A percentile compares a stretch with the other conserved stretches of the same genome.
Evolutionary conservation across 2,329 filamentous ascomycete species (phyloP).

Genomic region (Proliferodiscus dingleyae): DNA sequence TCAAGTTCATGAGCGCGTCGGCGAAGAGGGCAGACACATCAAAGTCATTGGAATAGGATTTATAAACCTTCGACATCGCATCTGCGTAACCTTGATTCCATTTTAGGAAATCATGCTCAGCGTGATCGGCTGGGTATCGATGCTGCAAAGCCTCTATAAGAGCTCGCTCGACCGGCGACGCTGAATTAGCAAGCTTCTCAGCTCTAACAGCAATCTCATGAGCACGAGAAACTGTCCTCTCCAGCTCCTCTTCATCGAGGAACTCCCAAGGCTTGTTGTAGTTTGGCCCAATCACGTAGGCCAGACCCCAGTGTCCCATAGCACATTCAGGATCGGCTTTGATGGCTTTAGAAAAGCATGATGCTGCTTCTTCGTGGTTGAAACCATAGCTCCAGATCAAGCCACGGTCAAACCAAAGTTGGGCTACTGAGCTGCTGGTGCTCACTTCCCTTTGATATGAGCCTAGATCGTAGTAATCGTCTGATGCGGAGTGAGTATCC

Average conservation of each 20-base stretch:
- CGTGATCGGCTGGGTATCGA: constrained; percentile 54
- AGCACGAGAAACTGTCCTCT: constrained; percentile 44
- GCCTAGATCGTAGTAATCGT: constrained; percentile 47
- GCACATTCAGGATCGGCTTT: constrained; percentile 48
- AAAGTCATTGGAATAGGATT: constrained; percentile 47
- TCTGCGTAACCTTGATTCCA: constrained; percentile 58
- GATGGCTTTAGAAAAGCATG: constrained; percentile 59
- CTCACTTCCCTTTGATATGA: constrained; percentile 50
- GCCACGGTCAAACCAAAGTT: constrained; percentile 67
- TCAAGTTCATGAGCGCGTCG: constrained; percentile 62
- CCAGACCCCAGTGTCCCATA: constrained; percentile 66
- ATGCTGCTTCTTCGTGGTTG: constrained; percentile 67
- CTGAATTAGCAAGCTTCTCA: constrained; percentile 31
- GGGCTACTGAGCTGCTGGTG: constrained; percentile 46
- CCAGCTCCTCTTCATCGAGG: constrained; percentile 59
- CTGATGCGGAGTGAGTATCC: no score
- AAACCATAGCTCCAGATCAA: constrained; percentile 72
- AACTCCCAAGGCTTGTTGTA: constrained; percentile 74
- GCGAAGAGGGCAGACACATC: constrained; percentile 61
- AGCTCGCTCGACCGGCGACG: constrained; percentile 51
- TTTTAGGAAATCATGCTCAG: constrained; percentile 43
- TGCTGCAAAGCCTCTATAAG: constrained; percentile 58
- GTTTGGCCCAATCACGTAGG: constrained; percentile 70
- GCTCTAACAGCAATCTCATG: constrained; percentile 43
- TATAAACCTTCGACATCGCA: constrained; percentile 54